Evolutionary conservation across 805 yeast genomes (phyloP).

Genomic region (Lachancea lanzarotensis): DNA sequence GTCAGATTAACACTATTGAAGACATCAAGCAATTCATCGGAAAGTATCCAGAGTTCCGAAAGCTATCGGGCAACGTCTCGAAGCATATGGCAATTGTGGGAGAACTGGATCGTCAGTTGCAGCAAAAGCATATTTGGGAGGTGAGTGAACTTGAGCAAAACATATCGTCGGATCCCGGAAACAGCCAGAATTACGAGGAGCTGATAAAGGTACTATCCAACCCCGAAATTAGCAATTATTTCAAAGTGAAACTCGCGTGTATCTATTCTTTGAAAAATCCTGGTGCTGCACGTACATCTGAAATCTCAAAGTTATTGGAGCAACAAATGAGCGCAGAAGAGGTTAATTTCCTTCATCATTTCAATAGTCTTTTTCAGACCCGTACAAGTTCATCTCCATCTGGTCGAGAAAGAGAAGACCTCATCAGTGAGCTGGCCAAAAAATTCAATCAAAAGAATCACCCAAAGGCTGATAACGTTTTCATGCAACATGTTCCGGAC

Average conservation of each 20-base stretch:
- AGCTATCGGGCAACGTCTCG: constrained; percentile 77
- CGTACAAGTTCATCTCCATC: constrained; percentile 2
- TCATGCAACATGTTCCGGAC: constrained; percentile 86
- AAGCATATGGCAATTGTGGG: constrained; percentile 89
- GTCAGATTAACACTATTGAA: constrained; percentile 64
- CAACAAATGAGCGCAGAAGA: constrained; percentile 35
- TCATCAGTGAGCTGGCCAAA: constrained; percentile 30
- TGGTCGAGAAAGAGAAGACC: constrained; percentile 23
- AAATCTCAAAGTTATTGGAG: constrained; percentile 37
- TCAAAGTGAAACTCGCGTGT: constrained; percentile 66
- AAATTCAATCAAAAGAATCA: constrained; percentile 34
- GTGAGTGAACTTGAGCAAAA: constrained; percentile 88
- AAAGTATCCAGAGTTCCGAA: constrained; percentile 89
- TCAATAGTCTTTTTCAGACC: constrained; percentile 33
- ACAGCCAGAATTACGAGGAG: constrained; percentile 48
- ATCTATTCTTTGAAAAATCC: constrained; percentile 73
- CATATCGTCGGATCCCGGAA: constrained; percentile 60
- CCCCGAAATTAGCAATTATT: constrained; percentile 41
- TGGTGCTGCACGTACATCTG: constrained; percentile 45
- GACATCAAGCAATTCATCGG: constrained; percentile 90
- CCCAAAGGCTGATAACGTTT: constrained; percentile 55
- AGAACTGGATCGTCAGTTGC: constrained; percentile 73
- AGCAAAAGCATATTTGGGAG: constrained; percentile 62
- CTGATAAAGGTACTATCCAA: constrained; percentile 48
- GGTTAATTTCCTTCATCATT: constrained; percentile 38